Evolutionary conservation across 495 filamentous ascomycete genomes (phyloP).

Genomic region (Aspergillus mulundensis): DNA sequence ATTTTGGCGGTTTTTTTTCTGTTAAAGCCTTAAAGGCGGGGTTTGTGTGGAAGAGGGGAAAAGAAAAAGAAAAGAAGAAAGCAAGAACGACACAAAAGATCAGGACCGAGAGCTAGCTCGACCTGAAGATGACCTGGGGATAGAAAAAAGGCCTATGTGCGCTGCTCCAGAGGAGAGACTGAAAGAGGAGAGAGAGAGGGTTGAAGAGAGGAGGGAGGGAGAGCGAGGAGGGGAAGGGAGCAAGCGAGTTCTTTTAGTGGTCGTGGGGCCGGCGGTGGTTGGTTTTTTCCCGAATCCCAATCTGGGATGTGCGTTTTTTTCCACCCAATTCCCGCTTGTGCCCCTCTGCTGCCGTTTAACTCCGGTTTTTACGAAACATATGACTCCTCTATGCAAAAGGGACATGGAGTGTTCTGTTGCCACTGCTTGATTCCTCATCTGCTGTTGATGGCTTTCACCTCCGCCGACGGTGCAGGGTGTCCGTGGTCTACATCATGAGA

Average conservation of each 20-base stretch:
- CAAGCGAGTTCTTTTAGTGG: conserved; percentile 22
- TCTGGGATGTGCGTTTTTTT: conserved; percentile 32
- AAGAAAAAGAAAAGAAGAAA: conserved; percentile 21
- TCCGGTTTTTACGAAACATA: conserved; percentile 1
- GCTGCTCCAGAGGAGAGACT: conserved; percentile 39
- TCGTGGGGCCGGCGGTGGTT: conserved; percentile 10
- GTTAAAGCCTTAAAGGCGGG: conserved; percentile 45
- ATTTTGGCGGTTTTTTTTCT: conserved; percentile 84
- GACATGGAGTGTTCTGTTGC: background rate
- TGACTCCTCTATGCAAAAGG: background rate
- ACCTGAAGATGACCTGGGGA: conserved; percentile 34
- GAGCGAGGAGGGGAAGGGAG: conserved; percentile 22
- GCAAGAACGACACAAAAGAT: conserved; percentile 39
- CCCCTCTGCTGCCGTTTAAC: conserved; percentile 20
- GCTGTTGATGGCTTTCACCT: background rate
- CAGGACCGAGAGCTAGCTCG: conserved; percentile 48
- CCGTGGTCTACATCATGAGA: background rate
- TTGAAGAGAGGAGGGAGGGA: conserved; percentile 22
- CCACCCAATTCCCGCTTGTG: conserved; percentile 17
- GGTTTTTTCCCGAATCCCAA: conserved; percentile 30
- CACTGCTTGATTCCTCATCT: background rate
- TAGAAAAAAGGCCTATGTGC: conserved; percentile 39
- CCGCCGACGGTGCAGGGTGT: background rate
- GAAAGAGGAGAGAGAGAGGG: conserved; percentile 22
- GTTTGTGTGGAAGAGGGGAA: conserved; percentile 17